Conservation (phyloP, 108 stramenopile genomes). For the Nitzschia putrida region DNA sequence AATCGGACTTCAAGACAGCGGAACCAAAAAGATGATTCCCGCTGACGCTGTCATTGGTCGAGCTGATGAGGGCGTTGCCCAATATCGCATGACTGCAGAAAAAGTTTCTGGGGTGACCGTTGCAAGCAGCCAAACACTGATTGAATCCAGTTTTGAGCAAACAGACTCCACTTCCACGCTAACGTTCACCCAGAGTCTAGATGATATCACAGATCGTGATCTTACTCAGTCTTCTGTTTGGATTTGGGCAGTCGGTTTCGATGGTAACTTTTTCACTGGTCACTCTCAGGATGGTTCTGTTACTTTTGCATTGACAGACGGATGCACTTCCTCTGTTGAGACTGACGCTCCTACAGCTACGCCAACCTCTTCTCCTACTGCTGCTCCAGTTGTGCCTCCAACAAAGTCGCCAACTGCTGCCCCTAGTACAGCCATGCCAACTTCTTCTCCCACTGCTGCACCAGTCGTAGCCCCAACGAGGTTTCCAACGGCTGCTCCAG, state of each 20-base stretch:
- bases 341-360: not conserved
- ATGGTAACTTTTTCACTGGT: not conserved
- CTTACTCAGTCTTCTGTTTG: not conserved
- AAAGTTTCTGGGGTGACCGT: not conserved
- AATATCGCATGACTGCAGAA: not conserved
- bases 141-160: slow-evolving; percentile 8
- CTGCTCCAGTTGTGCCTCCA: no score
- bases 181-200: not conserved
- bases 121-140: not conserved
- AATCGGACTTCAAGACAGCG: no score
- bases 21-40: slow-evolving; percentile 4
- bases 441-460: no score
- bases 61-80: not conserved
- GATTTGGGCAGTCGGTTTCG: slow-evolving; percentile 8
- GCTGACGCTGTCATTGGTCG: slow-evolving; percentile 19
- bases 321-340: not conserved
- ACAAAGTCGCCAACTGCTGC: no score
- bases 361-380: no score
- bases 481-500: no score
- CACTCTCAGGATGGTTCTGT: no score
- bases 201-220: not conserved
- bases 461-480: no score
- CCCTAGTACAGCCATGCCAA: no score
- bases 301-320: not conserved
- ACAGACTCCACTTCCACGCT: no score